Evolutionary conservation across 768 basidiomycete species (phyloP).

Genomic region (Lactifluus subvellereus): DNA sequence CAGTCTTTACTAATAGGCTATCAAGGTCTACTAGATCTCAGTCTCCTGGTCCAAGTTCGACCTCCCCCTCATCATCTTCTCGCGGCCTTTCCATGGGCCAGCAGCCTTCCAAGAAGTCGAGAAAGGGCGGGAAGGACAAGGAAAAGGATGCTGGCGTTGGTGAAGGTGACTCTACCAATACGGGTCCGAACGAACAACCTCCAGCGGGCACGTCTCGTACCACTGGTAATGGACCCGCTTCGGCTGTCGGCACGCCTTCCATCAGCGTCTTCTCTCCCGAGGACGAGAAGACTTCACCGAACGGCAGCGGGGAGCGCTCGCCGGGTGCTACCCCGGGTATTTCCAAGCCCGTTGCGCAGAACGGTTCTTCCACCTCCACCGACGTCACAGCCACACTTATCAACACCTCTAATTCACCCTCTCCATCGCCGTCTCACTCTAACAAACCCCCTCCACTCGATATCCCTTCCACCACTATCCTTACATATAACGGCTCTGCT

Average conservation of each 20-base stretch:
- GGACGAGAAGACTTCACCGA: constrained; percentile 33
- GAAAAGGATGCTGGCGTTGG: constrained; percentile 43
- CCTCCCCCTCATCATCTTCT: constrained; percentile 36
- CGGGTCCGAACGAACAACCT: constrained; percentile 36
- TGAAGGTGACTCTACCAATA: constrained; percentile 39
- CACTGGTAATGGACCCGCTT: constrained; percentile 32
- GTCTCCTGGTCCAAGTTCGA: constrained; percentile 52
- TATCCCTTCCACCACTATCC: constrained; percentile 79
- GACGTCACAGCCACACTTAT: constrained; percentile 37
- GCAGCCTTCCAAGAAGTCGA: constrained; percentile 76
- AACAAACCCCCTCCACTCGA: constrained; percentile 57
- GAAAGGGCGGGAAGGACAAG: constrained; percentile 66
- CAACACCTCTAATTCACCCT: constrained; percentile 25
- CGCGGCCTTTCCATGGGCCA: constrained; percentile 65
- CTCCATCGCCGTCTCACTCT: constrained; percentile 27
- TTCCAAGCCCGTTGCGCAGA: constrained; percentile 20
- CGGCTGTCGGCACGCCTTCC: constrained; percentile 35
- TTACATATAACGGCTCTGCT: constrained; percentile 51
- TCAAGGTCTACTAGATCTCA: constrained; percentile 66
- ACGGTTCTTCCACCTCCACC: constrained; percentile 33
- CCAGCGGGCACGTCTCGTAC: constrained; percentile 43
- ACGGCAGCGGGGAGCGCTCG: constrained; percentile 37
- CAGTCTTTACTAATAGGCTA: constrained; percentile 66
- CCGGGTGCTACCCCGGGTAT: constrained; percentile 28
- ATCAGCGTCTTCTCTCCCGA: constrained; percentile 34